Evolutionary conservation across 495 filamentous ascomycete genomes (phyloP), one percentile per base, ranked within the genome.

Genomic region (Hypoxylon lienhwacheense): DNA sequence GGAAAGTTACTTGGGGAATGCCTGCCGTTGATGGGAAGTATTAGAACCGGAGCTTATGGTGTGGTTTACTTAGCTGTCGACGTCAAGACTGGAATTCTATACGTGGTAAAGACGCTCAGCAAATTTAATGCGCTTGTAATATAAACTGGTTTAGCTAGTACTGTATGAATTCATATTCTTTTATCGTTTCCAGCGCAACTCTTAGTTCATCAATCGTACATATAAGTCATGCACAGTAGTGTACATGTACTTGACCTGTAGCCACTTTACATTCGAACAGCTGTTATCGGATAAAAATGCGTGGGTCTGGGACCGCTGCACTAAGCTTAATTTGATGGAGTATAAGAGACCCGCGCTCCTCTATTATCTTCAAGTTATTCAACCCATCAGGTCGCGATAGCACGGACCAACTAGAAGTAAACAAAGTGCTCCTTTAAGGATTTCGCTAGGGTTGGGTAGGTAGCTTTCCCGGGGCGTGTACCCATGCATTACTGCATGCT

Each of bases 61-160:
- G 91, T 97, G 19, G 95, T 98, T 10, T 97, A 98, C 74, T 88
- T 86, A 26, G 93, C 93, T 59, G 76, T 91, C 73, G 92, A 97
- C 74, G 83, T 91, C 43, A 84, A 86, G 61, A 92, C 88, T 51
- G 80, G 86, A 62, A 79, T 83, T 25, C 83, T 81, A 49, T 99
- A 95, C 75, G 95, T 92, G 45, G 92, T 99, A 66, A 99, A 99
- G 76, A 91, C 90, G 28, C 80, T 99, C 69, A 91, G 89, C 83
- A 97, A 97, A 73, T 77, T 76, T 67, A 81, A 81, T 66, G 60
- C 76, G n/a, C n/a, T n/a, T n/a, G n/a, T n/a, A n/a, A n/a, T n/a
- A n/a, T n/a, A n/a, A n/a, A n/a, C n/a, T n/a, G n/a, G n/a, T n/a
- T n/a, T n/a, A n/a, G n/a, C n/a, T n/a, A n/a, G n/a, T n/a, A n/a